Evolutionary conservation across 208 protist species (phyloP).

Genomic region (Leishmania aethiopica): DNA sequence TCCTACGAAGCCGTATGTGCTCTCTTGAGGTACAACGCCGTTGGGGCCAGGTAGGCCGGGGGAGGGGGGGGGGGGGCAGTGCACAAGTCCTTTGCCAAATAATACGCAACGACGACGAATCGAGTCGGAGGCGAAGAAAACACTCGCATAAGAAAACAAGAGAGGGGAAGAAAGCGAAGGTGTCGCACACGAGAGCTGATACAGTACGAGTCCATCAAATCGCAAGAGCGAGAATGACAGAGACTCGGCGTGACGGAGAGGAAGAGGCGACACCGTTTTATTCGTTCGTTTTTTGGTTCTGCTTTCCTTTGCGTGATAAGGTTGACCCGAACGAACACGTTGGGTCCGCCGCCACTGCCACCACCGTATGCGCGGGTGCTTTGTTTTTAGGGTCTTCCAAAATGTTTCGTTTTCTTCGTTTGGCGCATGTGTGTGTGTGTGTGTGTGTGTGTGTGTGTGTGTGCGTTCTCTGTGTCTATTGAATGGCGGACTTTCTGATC

Average conservation of each 20-base stretch:
- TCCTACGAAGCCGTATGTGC: neutral
- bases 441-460: neutral
- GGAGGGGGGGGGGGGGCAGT: neutral
- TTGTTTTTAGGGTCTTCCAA: neutral
- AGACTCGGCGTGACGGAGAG: neutral
- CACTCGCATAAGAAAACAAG: neutral
- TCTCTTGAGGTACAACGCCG: neutral
- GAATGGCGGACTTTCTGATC: neutral
- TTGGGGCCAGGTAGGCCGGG: neutral
- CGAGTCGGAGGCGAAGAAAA: neutral
- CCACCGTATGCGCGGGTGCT: neutral
- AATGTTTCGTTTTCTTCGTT: neutral
- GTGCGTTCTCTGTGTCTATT: neutral
- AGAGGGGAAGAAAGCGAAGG: neutral
- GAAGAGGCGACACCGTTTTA: neutral
- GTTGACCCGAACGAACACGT: neutral
- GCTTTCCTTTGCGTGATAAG: neutral
- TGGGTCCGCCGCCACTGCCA: too few species aligned
- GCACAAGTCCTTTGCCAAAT: neutral
- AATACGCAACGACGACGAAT: neutral
- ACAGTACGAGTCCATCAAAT: neutral
- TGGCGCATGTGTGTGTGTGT: neutral
- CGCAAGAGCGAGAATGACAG: neutral
- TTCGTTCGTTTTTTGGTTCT: neutral
- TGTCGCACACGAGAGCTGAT: neutral